A percentile compares a stretch with the other conserved stretches of the same genome.
Evolutionary conservation across 106 monocot genomes (phyloP).

Genomic region (Dendrobium officinale): DNA sequence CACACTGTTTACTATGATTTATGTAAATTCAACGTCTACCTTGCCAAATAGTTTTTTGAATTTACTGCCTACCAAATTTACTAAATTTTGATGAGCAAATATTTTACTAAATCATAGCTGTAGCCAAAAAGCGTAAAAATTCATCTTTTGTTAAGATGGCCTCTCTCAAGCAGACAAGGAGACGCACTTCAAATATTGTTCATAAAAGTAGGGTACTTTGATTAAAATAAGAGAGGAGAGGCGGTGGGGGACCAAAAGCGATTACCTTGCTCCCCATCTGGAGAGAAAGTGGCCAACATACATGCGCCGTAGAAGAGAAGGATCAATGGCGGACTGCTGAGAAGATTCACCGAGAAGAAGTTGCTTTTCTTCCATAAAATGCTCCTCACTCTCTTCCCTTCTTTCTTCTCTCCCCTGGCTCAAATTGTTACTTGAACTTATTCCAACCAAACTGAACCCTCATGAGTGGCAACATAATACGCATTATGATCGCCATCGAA

Average conservation of each 20-base stretch:
- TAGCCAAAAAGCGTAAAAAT: no score
- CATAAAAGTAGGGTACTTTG: not conserved
- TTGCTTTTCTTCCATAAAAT: constrained; percentile 12
- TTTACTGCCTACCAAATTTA: no score
- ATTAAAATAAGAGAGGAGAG: no score
- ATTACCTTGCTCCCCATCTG: constrained; percentile 83
- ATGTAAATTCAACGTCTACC: no score
- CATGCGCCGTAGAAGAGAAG: constrained; percentile 48
- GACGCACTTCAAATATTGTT: not conserved
- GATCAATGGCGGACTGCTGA: constrained; percentile 14
- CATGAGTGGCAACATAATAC: no score
- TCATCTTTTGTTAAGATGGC: no score
- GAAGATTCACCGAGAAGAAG: constrained; percentile 18
- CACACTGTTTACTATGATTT: no score
- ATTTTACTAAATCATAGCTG: no score
- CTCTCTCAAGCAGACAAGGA: not conserved
- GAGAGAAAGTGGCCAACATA: constrained; percentile 80
- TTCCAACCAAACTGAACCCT: no score
- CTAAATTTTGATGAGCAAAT: no score
- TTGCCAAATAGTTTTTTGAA: no score
- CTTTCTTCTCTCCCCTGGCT: not conserved
- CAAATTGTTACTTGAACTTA: not conserved
- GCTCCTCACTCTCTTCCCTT: constrained; percentile 1
- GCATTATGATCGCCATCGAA: no score
- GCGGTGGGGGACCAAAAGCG: not conserved